Evolutionary conservation across 768 basidiomycete species (phyloP).

Genomic region (Kockovaella imperatae): DNA sequence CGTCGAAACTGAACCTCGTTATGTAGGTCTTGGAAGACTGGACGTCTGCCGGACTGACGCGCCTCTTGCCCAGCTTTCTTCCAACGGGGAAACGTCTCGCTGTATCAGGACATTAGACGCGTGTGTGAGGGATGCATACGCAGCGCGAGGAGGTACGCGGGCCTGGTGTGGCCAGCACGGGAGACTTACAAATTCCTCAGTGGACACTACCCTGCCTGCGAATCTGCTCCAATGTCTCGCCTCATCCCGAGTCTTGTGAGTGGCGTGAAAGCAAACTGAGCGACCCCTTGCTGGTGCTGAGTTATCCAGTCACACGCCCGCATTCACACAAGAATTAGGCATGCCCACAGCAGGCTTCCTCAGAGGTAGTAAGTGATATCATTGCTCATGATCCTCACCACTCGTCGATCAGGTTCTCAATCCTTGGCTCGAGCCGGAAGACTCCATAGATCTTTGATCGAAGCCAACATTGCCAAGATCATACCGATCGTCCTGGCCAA

Average conservation of each 20-base stretch:
- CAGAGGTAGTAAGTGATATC: slow-evolving; percentile 6
- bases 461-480: slow-evolving; percentile 7
- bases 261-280: neutral
- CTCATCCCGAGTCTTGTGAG: slow-evolving; percentile 20
- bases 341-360: slow-evolving; percentile 9
- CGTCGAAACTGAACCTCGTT: slow-evolving; percentile 29
- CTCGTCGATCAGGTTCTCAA: slow-evolving; percentile 3
- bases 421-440: slow-evolving; percentile 13
- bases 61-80: neutral
- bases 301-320: slow-evolving; percentile 4
- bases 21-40: slow-evolving; percentile 17
- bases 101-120: slow-evolving; percentile 23
- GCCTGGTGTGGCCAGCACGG: neutral
- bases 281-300: neutral
- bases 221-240: slow-evolving; percentile 5
- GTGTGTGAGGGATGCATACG: slow-evolving; percentile 20
- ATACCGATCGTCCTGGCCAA: slow-evolving; percentile 10
- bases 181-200: slow-evolving; percentile 5
- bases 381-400: neutral
- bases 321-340: slow-evolving; percentile 15
- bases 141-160: slow-evolving; percentile 14
- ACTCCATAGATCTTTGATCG: slow-evolving; percentile 13
- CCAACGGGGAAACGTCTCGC: neutral
- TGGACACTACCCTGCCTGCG: slow-evolving; percentile 8
- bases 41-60: neutral